Base-by-base conservation (phyloP, 257 asterid genomes). In the Lithospermum erythrorhizon region DNA sequence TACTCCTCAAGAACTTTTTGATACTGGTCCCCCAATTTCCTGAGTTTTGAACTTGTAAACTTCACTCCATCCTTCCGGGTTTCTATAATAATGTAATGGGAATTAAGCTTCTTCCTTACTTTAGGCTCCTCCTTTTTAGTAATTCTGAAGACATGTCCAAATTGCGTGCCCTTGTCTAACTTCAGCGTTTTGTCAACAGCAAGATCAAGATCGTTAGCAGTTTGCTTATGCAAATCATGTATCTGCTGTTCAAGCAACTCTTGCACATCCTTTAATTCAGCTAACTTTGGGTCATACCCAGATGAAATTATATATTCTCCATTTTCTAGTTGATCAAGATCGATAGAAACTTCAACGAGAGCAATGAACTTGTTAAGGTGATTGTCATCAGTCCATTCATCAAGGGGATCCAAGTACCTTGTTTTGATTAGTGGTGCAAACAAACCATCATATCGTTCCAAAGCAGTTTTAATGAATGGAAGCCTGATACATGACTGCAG, bases 111-210 rank as follows among this genome's bases (percentile, higher is more conserved):
- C 83, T 75, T 89, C 82, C 98, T 83, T 61, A 89, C 84, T 76
- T 93, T 93, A 67, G 97, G 95, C 79, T 93, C 98, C 80, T 93
- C 98, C 81, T 93, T 93, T 79, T 93, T 91, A 20, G 98, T 88
- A 81, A 91, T 88, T 74, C 98, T 84, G 67, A 82, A 88, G 63
- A 80, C 95, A 74, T 88, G 88, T 61, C 98, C 98, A 76, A 88
- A 89, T 68, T 84, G 95, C 57, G 95, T 83, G 73, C 85, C 89
- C 66, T 91, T 91, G 61, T 91, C 98, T 70, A 91, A 71, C 78
- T 88, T 91, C 69, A 91, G 78, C 65, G 95, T 74, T 78, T 84
- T 91, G 70, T 91, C 97, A 66, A 78, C 62, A 63, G 85, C 59
- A 61, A 91, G 81, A 77, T 88, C 97, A 72, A 91, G 95, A 72